Conservation (phyloP, 306 rosid genomes). For the Begonia fuchsioides region DNA sequence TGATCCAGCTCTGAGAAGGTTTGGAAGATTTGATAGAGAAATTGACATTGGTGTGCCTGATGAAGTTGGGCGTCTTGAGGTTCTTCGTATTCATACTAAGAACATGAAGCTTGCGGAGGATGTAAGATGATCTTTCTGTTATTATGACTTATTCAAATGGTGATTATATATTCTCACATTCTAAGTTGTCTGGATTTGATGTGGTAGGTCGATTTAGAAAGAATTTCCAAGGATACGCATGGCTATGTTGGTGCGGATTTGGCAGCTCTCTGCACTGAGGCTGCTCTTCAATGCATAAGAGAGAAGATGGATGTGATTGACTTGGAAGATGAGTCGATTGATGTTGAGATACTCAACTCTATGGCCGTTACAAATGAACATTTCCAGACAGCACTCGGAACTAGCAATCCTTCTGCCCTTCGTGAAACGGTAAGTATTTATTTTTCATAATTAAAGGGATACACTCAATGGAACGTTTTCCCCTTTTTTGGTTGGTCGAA, state of each 20-base stretch:
- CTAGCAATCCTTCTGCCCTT: slow-evolving; percentile 59
- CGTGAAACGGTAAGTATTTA: slow-evolving; percentile 49
- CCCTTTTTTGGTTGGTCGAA: neutral
- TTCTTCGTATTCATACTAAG: slow-evolving; percentile 57
- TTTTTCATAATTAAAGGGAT: neutral
- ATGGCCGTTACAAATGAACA: slow-evolving; percentile 58
- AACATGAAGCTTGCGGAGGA: slow-evolving; percentile 66
- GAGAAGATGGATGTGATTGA: slow-evolving; percentile 64
- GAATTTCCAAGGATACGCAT: slow-evolving; percentile 45
- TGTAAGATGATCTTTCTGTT: slow-evolving; percentile 18
- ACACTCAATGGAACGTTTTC: too few relatives aligned
- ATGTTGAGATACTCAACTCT: slow-evolving; percentile 48
- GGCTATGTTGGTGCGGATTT: slow-evolving; percentile 68
- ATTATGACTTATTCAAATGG: too few relatives aligned
- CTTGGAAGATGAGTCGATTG: slow-evolving; percentile 55
- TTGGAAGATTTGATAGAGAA: slow-evolving; percentile 64
- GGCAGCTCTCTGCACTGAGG: slow-evolving; percentile 68
- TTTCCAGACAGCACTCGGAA: slow-evolving; percentile 57
- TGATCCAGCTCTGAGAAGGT: slow-evolving; percentile 52
- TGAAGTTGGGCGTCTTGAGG: slow-evolving; percentile 58
- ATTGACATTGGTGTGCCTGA: slow-evolving; percentile 62
- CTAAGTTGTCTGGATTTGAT: neutral
- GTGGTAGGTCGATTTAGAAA: slow-evolving; percentile 41
- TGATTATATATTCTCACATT: too few relatives aligned
- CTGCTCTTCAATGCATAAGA: slow-evolving; percentile 57